These are phyloP conservation scores for Mycena kentingensis DNA, from an alignment of 768 basidiomycete genomes.

Conservation along the genomic window DNA sequence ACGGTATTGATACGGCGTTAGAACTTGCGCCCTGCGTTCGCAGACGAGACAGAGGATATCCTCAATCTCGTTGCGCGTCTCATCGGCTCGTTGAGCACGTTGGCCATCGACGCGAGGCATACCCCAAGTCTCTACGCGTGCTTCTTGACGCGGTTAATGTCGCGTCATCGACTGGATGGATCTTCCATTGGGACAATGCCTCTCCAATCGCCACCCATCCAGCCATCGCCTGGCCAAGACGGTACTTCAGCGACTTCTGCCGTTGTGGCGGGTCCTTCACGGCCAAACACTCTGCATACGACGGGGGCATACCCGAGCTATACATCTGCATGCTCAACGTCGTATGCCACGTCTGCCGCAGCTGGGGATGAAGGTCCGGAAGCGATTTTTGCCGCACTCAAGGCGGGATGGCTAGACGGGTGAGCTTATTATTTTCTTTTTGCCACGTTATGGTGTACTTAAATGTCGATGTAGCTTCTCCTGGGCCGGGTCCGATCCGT, in stretches of 20 bases:
- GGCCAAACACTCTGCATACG: constrained; percentile 50
- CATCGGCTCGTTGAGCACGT: constrained; percentile 69
- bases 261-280: constrained; percentile 32
- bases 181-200: constrained; percentile 58
- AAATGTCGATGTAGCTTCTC: too few species aligned
- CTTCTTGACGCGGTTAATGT: constrained; percentile 72
- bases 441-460: too few species aligned
- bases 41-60: constrained; percentile 69
- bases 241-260: constrained; percentile 30
- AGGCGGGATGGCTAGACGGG: too few species aligned
- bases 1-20: constrained; percentile 43
- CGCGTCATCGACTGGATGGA: constrained; percentile 66
- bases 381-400: too few species aligned
- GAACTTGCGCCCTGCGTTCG: constrained; percentile 66
- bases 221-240: constrained; percentile 19
- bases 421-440: too few species aligned
- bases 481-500: too few species aligned
- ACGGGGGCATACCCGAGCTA: too few species aligned
- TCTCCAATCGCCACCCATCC: constrained; percentile 48
- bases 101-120: constrained; percentile 81
- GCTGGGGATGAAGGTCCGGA: too few species aligned
- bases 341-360: too few species aligned
- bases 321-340: too few species aligned
- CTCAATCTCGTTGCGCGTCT: constrained; percentile 70
- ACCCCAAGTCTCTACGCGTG: constrained; percentile 79